Evolutionary conservation across 2,329 filamentous ascomycete genomes (phyloP).

Genomic region (Arthroderma sp.): DNA sequence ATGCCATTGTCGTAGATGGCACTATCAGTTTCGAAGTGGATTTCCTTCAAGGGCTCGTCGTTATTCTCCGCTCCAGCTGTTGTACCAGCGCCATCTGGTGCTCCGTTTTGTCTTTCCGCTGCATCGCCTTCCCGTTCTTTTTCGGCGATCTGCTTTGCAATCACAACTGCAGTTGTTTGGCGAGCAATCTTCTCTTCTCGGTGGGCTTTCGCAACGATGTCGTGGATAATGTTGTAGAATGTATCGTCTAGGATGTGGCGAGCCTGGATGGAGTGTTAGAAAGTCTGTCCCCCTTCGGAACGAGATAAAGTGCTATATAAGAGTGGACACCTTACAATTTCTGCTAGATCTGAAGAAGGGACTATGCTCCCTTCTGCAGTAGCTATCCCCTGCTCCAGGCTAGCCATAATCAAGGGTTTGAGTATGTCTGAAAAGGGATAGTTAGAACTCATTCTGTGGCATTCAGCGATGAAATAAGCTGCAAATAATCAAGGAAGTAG

Average conservation of each 20-base stretch:
- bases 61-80: slow-evolving; percentile 25
- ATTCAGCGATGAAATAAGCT: no score
- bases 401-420: no score
- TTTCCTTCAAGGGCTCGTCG: slow-evolving; percentile 18
- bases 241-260: slow-evolving; percentile 43
- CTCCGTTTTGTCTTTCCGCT: slow-evolving; percentile 18
- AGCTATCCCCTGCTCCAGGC: no score
- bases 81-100: slow-evolving; percentile 21
- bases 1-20: slow-evolving; percentile 41
- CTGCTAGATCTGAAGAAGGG: no score
- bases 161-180: slow-evolving; percentile 38
- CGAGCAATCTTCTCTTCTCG: slow-evolving; percentile 48
- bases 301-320: not conserved
- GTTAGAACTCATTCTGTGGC: no score
- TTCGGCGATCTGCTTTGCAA: slow-evolving; percentile 32
- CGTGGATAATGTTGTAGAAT: slow-evolving; percentile 47
- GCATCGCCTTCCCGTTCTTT: slow-evolving; percentile 24
- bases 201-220: slow-evolving; percentile 45
- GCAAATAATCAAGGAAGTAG: no score
- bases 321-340: no score
- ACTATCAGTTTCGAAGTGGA: slow-evolving; percentile 36
- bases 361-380: no score
- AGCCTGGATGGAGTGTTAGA: slow-evolving; percentile 18
- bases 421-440: no score
- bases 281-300: not conserved